Base-by-base conservation (phyloP, 2,329 filamentous ascomycete species). In the Hymenoscyphus repandus region DNA sequence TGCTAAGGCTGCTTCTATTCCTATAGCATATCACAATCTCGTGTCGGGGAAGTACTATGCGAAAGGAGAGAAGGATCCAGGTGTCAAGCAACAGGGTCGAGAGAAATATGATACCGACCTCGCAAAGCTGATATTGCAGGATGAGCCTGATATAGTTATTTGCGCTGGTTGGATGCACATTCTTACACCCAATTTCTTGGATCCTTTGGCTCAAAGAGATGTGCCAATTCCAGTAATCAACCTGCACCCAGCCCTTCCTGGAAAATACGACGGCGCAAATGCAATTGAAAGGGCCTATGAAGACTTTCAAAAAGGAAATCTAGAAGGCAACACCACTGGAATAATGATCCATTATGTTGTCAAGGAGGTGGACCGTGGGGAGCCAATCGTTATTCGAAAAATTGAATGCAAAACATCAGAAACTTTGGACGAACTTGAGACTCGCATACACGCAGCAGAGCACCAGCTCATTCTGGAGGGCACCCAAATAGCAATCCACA, bases 321-420 rank as follows among this genome's bases (percentile, higher is more conserved):
- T 89, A 9, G 79, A 83, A 61, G 77, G 86, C 58, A 77, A 78
- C 57, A 78, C 76, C 57, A 90, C 81, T 0, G 90, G 91, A 0
- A 84, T 95, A 48, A 96, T 95, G 91, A 82, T 90, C 13, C 90
- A 96, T 70, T 85, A 91, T 69, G 90, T 95, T 42, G 83, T 88
- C 55, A 74, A 72, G 7, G 82, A 92, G 66, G 89, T 96, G 49
- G 90, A 96, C 71, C 79, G 85, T 63, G 90, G 90, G 2, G 74
- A 79, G 56, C 84, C 88, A 9, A 85, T 95, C 60, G 63, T 91
- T 54, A 78, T 84, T 1, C 69, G 76, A 57, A 85, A 91, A 69
- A 80, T 96, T 20, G 75, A 81, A 50, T 82, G 78, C 58, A 77
- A 77, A 52, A 74, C 79, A 43, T 81, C 87, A 60, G 83, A 89